Base-by-base conservation (phyloP, 2,329 filamentous ascomycete genomes). In the Ophiostoma pallidulum region DNA sequence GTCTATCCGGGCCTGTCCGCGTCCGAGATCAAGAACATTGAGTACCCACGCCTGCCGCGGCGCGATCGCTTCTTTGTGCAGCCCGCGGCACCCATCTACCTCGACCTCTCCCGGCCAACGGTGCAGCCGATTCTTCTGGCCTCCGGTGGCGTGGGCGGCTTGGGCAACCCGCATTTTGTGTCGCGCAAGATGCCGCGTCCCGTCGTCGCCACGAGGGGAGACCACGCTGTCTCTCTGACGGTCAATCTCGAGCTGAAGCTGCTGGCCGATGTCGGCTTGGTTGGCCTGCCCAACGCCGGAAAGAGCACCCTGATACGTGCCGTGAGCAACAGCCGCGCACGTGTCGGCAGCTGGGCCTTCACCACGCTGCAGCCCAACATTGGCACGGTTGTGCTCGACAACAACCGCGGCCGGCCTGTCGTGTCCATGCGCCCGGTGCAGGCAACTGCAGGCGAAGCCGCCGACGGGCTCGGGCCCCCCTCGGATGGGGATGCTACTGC, bases 321-420 rank as follows among this genome's bases (percentile, higher is more conserved):
- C 3, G 70, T 98, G 57, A 94, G 83, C 58, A 90, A 90, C 63
- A 94, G 86, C 62, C 83, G 89, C 51, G 87, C 92, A 2, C 79
- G 92, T 33, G 81, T 98, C 26, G 92, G 92, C 35, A 82, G 86
- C 62, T 98, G 92, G 92, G 91, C 89, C 9, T 98, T 98, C 63
- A 98, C 92, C 3, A 98, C 92, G 0, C 73, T 98, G 8, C 84
- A 90, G 56, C 92, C 92, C 3, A 58, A 94, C 57, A 94, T 98
- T 47, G 92, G 92, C 43, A 98, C 92, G 1, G 88, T 98, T 7
- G 84, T 97, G 13, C 76, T 98, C 10, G 92, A 98, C 64, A 79
- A 90, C 61, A 78, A 92, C 67, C 82, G 80, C 49, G 88, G 90
- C 3, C 79, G 86, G 0, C 87, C 89, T 1, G 48, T 68, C 6